These are phyloP conservation scores for Stagonosporopsis vannaccii DNA, from an alignment of 2,329 filamentous ascomycete species.

Conservation along the genomic window DNA sequence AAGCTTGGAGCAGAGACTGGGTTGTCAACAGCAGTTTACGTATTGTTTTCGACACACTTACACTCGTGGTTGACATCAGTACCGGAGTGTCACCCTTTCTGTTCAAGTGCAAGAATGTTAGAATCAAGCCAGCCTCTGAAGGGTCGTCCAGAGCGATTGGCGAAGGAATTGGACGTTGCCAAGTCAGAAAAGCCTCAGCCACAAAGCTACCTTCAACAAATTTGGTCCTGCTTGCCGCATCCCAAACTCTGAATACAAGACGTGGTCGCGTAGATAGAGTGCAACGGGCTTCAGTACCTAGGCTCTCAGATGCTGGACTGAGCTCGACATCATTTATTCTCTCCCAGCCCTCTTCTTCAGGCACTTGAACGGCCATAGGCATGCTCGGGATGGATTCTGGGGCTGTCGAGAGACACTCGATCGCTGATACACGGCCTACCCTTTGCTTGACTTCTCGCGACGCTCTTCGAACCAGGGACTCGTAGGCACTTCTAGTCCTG, in stretches of 20 bases:
- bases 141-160: slow-evolving; percentile 14
- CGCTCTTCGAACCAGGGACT: not conserved
- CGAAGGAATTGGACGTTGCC: not conserved
- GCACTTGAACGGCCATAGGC: not conserved
- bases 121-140: not conserved
- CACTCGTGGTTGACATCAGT: slow-evolving; percentile 13
- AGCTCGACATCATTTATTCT: too few relatives aligned
- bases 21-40: not conserved
- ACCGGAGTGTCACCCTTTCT: slow-evolving; percentile 11
- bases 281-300: too few relatives aligned
- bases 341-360: not conserved
- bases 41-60: not conserved
- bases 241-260: slow-evolving; percentile 19
- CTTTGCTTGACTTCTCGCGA: not conserved
- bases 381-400: not conserved
- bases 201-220: slow-evolving; percentile 18
- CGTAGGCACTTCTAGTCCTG: not conserved
- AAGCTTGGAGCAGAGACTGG: slow-evolving; percentile 7
- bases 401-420: too few relatives aligned
- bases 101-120: slow-evolving; percentile 1
- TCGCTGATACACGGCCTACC: not conserved
- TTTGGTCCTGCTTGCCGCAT: not conserved
- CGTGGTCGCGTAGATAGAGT: not conserved
- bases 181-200: not conserved
- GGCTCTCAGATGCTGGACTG: too few relatives aligned